Percentiles rank a stretch among this genome's conserved stretches.
phyloP scores from a whole-genome alignment of 805 yeast genomes.

The Ogataea naganishii region DNA sequence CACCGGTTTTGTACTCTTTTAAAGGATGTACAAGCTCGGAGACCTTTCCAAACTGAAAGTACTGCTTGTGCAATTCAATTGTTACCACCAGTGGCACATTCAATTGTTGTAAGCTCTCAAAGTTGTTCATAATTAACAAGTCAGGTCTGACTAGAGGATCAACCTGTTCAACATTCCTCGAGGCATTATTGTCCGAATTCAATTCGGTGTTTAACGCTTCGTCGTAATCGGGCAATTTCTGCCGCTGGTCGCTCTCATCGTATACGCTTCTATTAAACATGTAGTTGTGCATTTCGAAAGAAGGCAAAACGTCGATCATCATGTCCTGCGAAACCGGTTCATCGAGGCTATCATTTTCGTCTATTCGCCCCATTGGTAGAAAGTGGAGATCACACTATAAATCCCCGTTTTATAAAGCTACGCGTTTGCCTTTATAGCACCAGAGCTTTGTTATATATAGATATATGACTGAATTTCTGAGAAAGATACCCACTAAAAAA shows the following conservation, averaged over 20 bases:
- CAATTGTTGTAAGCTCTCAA: conserved; percentile 14
- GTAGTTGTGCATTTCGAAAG: conserved; percentile 58
- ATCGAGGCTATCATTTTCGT: too few species aligned
- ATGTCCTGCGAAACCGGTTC: too few species aligned
- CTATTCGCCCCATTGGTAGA: too few species aligned
- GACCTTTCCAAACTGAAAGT: conserved; percentile 21
- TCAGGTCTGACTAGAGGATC: conserved; percentile 16
- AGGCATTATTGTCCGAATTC: too few species aligned
- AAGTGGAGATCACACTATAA: too few species aligned
- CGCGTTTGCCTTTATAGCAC: too few species aligned
- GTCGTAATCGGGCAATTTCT: too few species aligned
- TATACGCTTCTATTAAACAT: conserved; percentile 15
- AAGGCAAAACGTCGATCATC: conserved; percentile 50
- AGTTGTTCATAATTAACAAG: conserved; percentile 17
- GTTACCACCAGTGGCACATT: conserved; percentile 16
- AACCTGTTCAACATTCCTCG: conserved; percentile 1
- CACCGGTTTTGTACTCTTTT: conserved; percentile 61
- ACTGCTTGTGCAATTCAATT: conserved; percentile 30
- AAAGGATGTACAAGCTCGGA: conserved; percentile 24
- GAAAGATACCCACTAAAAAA: too few species aligned
- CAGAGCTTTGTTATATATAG: too few species aligned
- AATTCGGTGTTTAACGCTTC: too few species aligned
- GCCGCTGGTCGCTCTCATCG: conserved; percentile 6
- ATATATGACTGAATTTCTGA: too few species aligned
- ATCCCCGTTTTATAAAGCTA: too few species aligned